Evolutionary conservation across 2,329 filamentous ascomycete species (phyloP), one percentile per base, ranked within the genome.

Genomic region (Colletotrichum sp.): DNA sequence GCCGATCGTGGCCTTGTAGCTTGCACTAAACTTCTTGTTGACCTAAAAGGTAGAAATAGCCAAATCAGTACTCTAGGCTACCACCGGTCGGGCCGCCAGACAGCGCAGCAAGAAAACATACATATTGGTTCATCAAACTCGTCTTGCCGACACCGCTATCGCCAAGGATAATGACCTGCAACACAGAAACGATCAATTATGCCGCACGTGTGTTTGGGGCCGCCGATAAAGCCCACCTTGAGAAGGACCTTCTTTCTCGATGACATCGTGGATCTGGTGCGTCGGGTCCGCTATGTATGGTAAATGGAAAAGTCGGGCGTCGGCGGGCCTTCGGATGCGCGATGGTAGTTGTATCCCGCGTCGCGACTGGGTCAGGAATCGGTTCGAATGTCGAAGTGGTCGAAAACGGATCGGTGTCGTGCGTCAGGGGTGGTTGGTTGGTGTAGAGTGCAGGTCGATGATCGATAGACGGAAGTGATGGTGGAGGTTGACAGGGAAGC

Each of bases 71-170:
- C 30, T 62, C 16, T 26, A 26, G 36, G 24, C 43, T 55, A 32
- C 38, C 26, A 32, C 16, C 18, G 21, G 58, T 38, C 52, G 70
- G 52, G 38, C 71, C 63, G 58, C 69, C 43, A 38, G 58, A n/a
- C 26, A 24, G 32, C n/a, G 34, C 26, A 65, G 26, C 26, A 34
- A 58, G 26, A 55, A 48, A 36, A 70, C 94, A 85, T 92, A 98
- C 97, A 95, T 98, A 99, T 98, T 99, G 97, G 89, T 99, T 99
- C 97, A 99, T 99, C 92, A 99, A 93, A 87, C 96, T 98, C 77
- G 97, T 99, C 91, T 99, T 99, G 85, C 97, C 97, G 77, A 99
- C 97, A 88, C 97, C 97, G 86, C 96, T 98, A 86, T 99, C 97
- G 81, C 97, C 97, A 81, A 99, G 93, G 87, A 99, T 98, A 83